phyloP scores from a whole-genome alignment of 2,329 filamentous ascomycete genomes.

The Ophidiomyces ophidiicola region DNA sequence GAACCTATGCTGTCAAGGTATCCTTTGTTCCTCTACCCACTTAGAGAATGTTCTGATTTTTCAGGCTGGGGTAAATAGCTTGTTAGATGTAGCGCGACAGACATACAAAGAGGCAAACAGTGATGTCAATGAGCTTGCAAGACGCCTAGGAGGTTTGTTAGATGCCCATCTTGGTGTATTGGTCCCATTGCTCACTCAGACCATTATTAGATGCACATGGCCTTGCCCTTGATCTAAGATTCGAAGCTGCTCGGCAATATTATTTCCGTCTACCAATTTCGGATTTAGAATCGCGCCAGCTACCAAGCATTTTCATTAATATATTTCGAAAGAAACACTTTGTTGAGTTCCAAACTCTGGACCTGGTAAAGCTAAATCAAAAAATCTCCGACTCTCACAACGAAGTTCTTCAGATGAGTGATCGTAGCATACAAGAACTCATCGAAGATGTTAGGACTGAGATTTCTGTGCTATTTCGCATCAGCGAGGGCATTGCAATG shows the following conservation, averaged over 20 bases:
- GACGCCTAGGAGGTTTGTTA: conserved; percentile 50
- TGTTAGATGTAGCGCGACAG: conserved; percentile 77
- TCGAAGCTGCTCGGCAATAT: conserved; percentile 65
- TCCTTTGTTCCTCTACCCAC: not conserved
- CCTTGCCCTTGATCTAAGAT: conserved; percentile 56
- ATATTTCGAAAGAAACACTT: conserved; percentile 56
- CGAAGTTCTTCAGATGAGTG: conserved; percentile 72
- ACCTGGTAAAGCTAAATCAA: conserved; percentile 67
- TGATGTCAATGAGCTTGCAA: conserved; percentile 61
- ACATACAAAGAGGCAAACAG: conserved; percentile 81
- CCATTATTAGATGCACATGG: conserved; percentile 42
- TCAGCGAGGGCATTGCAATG: conserved; percentile 75
- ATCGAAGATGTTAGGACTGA: conserved; percentile 59
- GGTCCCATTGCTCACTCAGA: conserved; percentile 12
- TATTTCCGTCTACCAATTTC: conserved; percentile 55
- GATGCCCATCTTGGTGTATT: conserved; percentile 6
- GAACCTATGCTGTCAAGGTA: conserved; percentile 77
- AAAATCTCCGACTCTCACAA: conserved; percentile 69
- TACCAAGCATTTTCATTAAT: conserved; percentile 69
- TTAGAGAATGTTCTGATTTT: conserved; percentile 13
- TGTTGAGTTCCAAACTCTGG: conserved; percentile 77
- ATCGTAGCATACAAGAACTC: conserved; percentile 60
- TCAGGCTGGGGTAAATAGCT: conserved; percentile 65
- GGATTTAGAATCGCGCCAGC: conserved; percentile 47
- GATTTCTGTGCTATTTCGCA: conserved; percentile 62